Percentiles rank a stretch among this genome's conserved stretches.
Conservation (phyloP, 2,329 filamentous ascomycete genomes). For the Aspergillus felis region DNA sequence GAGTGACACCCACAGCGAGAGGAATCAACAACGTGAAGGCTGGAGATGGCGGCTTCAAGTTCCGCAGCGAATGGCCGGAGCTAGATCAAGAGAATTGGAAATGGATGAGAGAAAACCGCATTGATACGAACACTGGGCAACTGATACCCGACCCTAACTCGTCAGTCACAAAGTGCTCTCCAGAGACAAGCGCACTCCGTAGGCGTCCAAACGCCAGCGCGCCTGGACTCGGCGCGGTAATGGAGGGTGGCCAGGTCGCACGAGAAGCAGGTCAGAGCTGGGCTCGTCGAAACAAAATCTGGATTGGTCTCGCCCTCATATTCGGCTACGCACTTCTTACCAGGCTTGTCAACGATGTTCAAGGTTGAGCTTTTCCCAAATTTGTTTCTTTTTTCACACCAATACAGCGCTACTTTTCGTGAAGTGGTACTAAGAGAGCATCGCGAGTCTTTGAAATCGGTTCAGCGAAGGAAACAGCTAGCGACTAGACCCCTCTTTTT, state of each 20-base stretch:
- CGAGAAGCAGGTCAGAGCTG: slow-evolving; percentile 77
- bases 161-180: slow-evolving; percentile 56
- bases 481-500: not conserved
- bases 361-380: slow-evolving; percentile 19
- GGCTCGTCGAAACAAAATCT: slow-evolving; percentile 74
- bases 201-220: slow-evolving; percentile 58
- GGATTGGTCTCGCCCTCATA: slow-evolving; percentile 65
- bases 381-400: not conserved
- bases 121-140: slow-evolving; percentile 73
- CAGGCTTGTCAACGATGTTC: slow-evolving; percentile 61
- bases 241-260: slow-evolving; percentile 73
- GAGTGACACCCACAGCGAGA: slow-evolving; percentile 54
- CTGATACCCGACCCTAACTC: slow-evolving; percentile 53
- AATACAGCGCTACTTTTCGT: not conserved
- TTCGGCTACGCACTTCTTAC: slow-evolving; percentile 82
- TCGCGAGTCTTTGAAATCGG: not conserved
- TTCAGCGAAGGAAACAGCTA: slow-evolving; percentile 10
- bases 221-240: slow-evolving; percentile 57
- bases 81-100: slow-evolving; percentile 84
- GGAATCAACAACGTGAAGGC: slow-evolving; percentile 78
- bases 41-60: slow-evolving; percentile 89
- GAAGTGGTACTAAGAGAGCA: not conserved
- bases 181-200: slow-evolving; percentile 59
- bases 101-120: slow-evolving; percentile 80
- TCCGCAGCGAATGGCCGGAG: slow-evolving; percentile 84